Percentiles rank a stretch among this genome's conserved stretches.
Conservation (phyloP, 805 yeast genomes). For the Hanseniaspora thailandica region DNA sequence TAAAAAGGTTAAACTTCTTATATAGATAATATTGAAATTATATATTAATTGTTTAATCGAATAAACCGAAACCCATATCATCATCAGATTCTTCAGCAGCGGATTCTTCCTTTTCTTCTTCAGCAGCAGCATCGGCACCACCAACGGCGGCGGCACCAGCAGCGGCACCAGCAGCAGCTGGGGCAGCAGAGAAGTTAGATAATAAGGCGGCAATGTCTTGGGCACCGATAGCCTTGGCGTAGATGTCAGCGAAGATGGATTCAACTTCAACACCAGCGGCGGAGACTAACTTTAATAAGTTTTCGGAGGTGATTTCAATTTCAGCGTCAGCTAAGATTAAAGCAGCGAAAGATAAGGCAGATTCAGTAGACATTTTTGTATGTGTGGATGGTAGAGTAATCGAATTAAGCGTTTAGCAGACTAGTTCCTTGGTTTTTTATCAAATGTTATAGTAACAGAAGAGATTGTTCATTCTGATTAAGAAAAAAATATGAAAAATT, state of each 20-base stretch:
- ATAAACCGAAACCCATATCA: conserved; percentile 86
- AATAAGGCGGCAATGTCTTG: conserved; percentile 62
- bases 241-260: conserved; percentile 69
- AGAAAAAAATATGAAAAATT: background rate
- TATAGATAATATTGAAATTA: background rate
- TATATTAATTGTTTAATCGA: conserved; percentile 45
- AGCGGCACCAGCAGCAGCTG: conserved; percentile 35
- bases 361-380: conserved; percentile 61
- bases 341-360: conserved; percentile 95
- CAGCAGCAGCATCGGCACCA: conserved; percentile 42
- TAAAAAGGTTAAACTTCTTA: background rate
- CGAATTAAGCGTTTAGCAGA: conserved; percentile 30
- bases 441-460: background rate
- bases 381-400: conserved; percentile 24
- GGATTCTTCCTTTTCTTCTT: conserved; percentile 50
- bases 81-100: conserved; percentile 60
- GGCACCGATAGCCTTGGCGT: conserved; percentile 72
- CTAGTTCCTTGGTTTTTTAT: conserved; percentile 25
- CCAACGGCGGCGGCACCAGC: conserved; percentile 38
- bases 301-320: conserved; percentile 78
- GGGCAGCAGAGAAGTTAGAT: conserved; percentile 44
- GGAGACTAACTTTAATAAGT: conserved; percentile 56
- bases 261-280: conserved; percentile 73
- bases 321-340: conserved; percentile 96
- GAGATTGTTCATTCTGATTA: no score